These are phyloP conservation scores for Heliamphora pulchella DNA, from an alignment of 179 eudicot species.

Conservation along the genomic window DNA sequence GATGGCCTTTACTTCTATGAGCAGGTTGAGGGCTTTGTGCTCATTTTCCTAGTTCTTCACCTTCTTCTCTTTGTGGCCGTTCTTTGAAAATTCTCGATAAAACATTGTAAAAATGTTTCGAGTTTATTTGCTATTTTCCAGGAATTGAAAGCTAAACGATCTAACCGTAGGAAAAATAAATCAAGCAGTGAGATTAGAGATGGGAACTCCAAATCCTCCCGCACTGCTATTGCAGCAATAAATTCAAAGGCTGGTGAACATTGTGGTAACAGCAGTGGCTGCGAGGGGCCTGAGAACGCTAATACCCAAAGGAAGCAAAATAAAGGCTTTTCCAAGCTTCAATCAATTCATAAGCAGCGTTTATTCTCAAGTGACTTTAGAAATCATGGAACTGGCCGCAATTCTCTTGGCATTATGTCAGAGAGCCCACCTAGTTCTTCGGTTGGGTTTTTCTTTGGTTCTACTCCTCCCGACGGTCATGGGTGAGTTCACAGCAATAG, in stretches of 20 bases:
- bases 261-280: slow-evolving; percentile 32
- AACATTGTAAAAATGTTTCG: neutral
- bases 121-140: slow-evolving; percentile 24
- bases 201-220: slow-evolving; percentile 39
- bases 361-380: slow-evolving; percentile 53
- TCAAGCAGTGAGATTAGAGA: slow-evolving; percentile 37
- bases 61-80: neutral
- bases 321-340: slow-evolving; percentile 59
- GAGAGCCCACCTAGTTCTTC: slow-evolving; percentile 94
- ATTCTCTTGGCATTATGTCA: slow-evolving; percentile 45
- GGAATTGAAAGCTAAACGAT: slow-evolving; percentile 68
- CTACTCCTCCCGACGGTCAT: slow-evolving; percentile 85
- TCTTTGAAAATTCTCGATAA: neutral
- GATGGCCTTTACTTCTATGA: slow-evolving; percentile 86
- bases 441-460: slow-evolving; percentile 84
- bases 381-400: slow-evolving; percentile 52
- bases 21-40: slow-evolving; percentile 45
- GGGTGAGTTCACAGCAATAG: slow-evolving; percentile 41
- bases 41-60: slow-evolving; percentile 1
- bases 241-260: slow-evolving; percentile 31
- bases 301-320: slow-evolving; percentile 54
- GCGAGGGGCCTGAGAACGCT: slow-evolving; percentile 41
- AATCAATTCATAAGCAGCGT: slow-evolving; percentile 49
- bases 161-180: slow-evolving; percentile 38
- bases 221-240: slow-evolving; percentile 20